Base-by-base conservation (phyloP, 2,329 filamentous ascomycete genomes). In the Penicillium sp. region DNA sequence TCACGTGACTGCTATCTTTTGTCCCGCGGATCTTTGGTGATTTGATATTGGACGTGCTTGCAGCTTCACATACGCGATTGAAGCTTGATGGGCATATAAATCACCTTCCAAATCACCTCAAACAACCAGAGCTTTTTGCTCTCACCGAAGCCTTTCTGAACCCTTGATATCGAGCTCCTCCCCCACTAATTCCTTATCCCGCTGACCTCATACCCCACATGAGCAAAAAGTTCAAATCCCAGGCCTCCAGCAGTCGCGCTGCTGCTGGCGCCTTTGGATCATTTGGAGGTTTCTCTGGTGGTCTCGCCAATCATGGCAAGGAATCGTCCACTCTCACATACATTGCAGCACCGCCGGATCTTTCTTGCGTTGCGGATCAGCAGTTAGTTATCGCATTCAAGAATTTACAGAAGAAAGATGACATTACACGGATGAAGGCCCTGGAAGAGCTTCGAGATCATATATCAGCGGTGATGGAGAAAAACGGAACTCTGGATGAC, bases 321-420 rank as follows among this genome's bases (percentile, higher is more conserved):
- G 75, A 78, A 27, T 76, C 81, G 2, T 87, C 84, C n/a, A 77
- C 78, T 41, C 81, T 99, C 36, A 96, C 92, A 41, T 97, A 96
- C 75, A 84, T 97, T 48, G 81, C 89, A 49, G 91, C 96, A 66
- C 90, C 91, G 9, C 89, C 90, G 44, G 88, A 96, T 66, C 84
- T 96, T 62, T 85, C 86, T 32, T 78, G 77, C 40, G 85, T 99
- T 56, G 88, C 86, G 41, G 87, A 96, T 64, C 82, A 91, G 7
- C 89, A 94, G 67, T 80, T 93, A 35, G 85, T 93, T 35, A 91
- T 97, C 13, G 85, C 87, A n/a, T 90, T 97, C 76, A 96, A 97
- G 74, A 96, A 95, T 64, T 76, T 97, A 3, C 81, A 87, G 47
- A 99, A 97, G 76, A 96, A 94, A 74, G 93, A 97, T 76, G 88